phyloP scores from a whole-genome alignment of 495 filamentous ascomycete species.

The Penicillium lagena region DNA sequence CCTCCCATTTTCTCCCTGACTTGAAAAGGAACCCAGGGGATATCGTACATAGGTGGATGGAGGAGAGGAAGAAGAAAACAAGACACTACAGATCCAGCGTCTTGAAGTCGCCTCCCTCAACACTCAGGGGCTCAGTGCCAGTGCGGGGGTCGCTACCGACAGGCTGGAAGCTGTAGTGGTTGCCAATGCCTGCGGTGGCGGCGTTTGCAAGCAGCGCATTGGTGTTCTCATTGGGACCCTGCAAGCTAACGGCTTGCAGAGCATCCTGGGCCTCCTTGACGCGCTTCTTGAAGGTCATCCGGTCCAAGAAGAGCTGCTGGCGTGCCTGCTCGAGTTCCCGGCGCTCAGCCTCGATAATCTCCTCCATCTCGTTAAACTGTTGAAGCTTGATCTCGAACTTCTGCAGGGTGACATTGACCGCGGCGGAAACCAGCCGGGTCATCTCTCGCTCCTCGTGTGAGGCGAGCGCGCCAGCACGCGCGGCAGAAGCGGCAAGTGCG shows the following conservation, averaged over 20 bases:
- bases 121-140: constrained; percentile 59
- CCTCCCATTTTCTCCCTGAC: not conserved
- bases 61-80: not conserved
- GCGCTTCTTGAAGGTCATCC: constrained; percentile 81
- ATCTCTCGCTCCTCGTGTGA: constrained; percentile 96
- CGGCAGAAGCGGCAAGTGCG: constrained; percentile 77
- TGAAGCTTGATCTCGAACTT: constrained; percentile 80
- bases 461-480: constrained; percentile 77
- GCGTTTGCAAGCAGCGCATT: constrained; percentile 45
- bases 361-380: constrained; percentile 95
- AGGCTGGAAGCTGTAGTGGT: constrained; percentile 57
- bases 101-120: constrained; percentile 48
- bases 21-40: constrained; percentile 7
- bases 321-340: constrained; percentile 85
- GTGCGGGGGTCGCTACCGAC: constrained; percentile 32
- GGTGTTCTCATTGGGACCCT: constrained; percentile 49
- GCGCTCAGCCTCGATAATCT: constrained; percentile 82
- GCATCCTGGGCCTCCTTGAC: constrained; percentile 75
- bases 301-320: constrained; percentile 88
- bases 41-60: constrained; percentile 23
- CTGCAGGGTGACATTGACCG: constrained; percentile 77
- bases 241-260: constrained; percentile 54
- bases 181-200: constrained; percentile 39
- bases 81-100: constrained; percentile 37
- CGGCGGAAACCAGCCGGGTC: constrained; percentile 79